phyloP scores from a whole-genome alignment of 257 asterid genomes.

The Nemophila menziesii region DNA sequence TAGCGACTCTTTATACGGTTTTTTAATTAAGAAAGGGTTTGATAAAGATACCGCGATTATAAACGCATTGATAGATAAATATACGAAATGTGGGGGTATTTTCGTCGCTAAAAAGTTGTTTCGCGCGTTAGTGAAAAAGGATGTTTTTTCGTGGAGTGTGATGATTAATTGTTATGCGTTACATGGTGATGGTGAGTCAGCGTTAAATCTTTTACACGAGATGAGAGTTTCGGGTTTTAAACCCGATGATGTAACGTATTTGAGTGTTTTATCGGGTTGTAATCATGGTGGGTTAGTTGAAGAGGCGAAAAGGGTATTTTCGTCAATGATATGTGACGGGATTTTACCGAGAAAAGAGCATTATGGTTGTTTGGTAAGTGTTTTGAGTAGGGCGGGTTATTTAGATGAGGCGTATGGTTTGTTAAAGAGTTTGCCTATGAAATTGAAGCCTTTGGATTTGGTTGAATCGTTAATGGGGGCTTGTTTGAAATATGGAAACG shows the following conservation, averaged over 20 bases:
- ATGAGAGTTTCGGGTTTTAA: constrained; percentile 37
- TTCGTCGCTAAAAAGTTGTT: constrained; percentile 30
- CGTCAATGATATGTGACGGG: constrained; percentile 29
- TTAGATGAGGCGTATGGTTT: constrained; percentile 40
- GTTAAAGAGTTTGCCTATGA: constrained; percentile 18
- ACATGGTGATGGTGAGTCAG: constrained; percentile 42
- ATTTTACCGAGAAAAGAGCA: constrained; percentile 29
- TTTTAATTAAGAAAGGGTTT: constrained; percentile 27
- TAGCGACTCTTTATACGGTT: constrained; percentile 28
- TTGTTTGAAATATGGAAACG: constrained; percentile 42
- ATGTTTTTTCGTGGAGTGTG: constrained; percentile 37
- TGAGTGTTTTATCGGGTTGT: constrained; percentile 37
- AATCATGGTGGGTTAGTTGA: constrained; percentile 42
- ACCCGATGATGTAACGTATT: constrained; percentile 31
- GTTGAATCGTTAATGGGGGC: constrained; percentile 43
- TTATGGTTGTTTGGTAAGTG: constrained; percentile 44
- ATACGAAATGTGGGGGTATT: constrained; percentile 42
- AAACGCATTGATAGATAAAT: constrained; percentile 39
- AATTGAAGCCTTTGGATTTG: constrained; percentile 6
- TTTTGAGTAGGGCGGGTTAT: constrained; percentile 39
- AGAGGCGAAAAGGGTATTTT: constrained; percentile 28
- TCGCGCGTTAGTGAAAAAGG: constrained; percentile 29
- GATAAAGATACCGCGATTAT: constrained; percentile 24
- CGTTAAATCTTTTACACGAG: constrained; percentile 32
- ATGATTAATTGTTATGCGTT: constrained; percentile 45